Conservation (phyloP, 2,329 filamentous ascomycete genomes). For the Nigrospora sphaerica region DNA sequence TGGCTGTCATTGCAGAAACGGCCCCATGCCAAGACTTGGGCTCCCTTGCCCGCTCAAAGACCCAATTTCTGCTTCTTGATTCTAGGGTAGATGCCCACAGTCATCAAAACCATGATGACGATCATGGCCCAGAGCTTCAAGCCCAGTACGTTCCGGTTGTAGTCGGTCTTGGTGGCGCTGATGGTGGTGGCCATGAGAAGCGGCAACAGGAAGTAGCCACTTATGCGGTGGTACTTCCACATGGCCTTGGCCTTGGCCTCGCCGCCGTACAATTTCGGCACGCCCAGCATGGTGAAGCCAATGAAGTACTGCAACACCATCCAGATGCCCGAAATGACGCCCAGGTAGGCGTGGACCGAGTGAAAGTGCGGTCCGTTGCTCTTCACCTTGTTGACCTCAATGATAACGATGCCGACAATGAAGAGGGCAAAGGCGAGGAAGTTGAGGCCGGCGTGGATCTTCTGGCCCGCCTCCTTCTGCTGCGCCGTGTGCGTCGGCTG, state of each 20-base stretch:
- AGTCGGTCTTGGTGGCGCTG: conserved; percentile 71
- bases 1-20: not conserved
- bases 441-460: conserved; percentile 65
- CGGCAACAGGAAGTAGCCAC: conserved; percentile 67
- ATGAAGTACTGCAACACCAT: conserved; percentile 68
- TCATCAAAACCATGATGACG: conserved; percentile 56
- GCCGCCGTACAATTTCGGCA: conserved; percentile 63
- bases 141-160: conserved; percentile 58
- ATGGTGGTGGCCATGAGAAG: conserved; percentile 67
- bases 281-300: conserved; percentile 76
- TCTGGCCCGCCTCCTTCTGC: conserved; percentile 60
- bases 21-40: not conserved
- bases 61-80: conserved; percentile 81
- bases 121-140: conserved; percentile 73
- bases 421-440: conserved; percentile 55
- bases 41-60: conserved; percentile 18
- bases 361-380: conserved; percentile 66
- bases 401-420: conserved; percentile 58
- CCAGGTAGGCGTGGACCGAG: conserved; percentile 75
- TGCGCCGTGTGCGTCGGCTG: conserved; percentile 75
- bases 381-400: conserved; percentile 77
- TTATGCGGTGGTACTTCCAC: conserved; percentile 83
- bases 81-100: conserved; percentile 68
- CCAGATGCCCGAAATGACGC: conserved; percentile 65
- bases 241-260: conserved; percentile 71